Evolutionary conservation across 2,329 filamentous ascomycete genomes (phyloP).

Genomic region (Xylariaceae sp.): DNA sequence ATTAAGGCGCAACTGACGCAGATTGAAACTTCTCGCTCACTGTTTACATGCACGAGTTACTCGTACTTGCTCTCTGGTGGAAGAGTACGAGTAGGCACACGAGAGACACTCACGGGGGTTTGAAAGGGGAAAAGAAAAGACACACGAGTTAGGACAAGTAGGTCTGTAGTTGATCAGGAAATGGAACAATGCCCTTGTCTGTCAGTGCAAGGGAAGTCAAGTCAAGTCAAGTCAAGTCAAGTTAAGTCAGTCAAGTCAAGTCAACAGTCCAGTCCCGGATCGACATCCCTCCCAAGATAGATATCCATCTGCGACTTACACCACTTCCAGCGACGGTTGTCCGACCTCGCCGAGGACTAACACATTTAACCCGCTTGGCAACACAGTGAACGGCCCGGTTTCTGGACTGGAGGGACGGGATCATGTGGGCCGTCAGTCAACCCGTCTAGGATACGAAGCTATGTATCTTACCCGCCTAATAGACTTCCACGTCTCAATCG

Average conservation of each 20-base stretch:
- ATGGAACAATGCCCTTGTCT: neutral
- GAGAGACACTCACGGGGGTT: too few relatives aligned
- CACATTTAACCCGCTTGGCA: neutral
- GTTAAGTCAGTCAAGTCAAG: too few relatives aligned
- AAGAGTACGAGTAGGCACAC: too few relatives aligned
- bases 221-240: too few relatives aligned
- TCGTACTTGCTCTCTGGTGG: neutral
- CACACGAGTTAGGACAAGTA: neutral
- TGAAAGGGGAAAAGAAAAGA: neutral
- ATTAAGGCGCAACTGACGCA: neutral
- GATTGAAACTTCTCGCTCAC: neutral
- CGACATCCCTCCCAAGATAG: neutral
- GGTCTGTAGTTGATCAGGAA: neutral
- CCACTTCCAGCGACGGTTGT: neutral
- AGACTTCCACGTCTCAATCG: neutral
- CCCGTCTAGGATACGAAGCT: neutral
- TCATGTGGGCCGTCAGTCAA: neutral
- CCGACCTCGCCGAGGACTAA: neutral
- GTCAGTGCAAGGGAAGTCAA: too few relatives aligned
- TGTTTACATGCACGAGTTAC: neutral
- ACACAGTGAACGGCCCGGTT: neutral
- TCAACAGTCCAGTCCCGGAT: neutral
- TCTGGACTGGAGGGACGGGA: neutral
- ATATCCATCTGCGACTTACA: neutral
- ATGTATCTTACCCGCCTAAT: neutral